Base-by-base conservation (phyloP, 768 basidiomycete species). In the Mycena alexandri region DNA sequence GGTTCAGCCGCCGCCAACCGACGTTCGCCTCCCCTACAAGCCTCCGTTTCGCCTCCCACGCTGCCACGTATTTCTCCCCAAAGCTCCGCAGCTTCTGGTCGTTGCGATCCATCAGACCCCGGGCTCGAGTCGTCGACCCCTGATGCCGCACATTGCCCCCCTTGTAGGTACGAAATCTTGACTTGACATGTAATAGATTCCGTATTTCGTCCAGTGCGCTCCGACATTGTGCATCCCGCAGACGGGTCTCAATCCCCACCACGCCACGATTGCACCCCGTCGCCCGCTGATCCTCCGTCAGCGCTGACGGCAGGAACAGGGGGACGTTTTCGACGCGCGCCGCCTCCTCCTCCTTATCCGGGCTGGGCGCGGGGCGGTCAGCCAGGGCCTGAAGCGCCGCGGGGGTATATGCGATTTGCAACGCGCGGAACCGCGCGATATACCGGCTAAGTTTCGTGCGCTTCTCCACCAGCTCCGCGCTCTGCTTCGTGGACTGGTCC, bases 201-300 rank as follows among this genome's bases (percentile, higher is more conserved):
- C 55, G 55, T 2, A 69, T 11, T 24, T 22, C 8, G 5, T 51
- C 56, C 1, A 63, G 61, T 3, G 61, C 46, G 12, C n/a, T 47
- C 1, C 48, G 50, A 38, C 65, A 61, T 24, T 69, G 67, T 2
- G 63, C 63, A 5, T 58, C 67, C 12, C 67, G 63, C 25, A 60
- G 8, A 4, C 43, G 5, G 17, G 4, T 10, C 42, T 69, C 67
- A 4, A 64, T 69, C 24, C 2, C 38, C n/a, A 33, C 50, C 3
- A 69, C 36, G 1, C 51, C 29, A 60, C 22, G 25, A 61, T 55
- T 50, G 14, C 24, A 63, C 21, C 24, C 62, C 22, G 41, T 29
- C 10, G 12, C n/a, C 7, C 42, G 41, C 29, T 41, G 34, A 10
- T 25, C 50, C n/a, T n/a, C 50, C 11, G 60, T n/a, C 25, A 61